Conservation (phyloP, 306 rosid species). For the Begonia masoniana region DNA sequence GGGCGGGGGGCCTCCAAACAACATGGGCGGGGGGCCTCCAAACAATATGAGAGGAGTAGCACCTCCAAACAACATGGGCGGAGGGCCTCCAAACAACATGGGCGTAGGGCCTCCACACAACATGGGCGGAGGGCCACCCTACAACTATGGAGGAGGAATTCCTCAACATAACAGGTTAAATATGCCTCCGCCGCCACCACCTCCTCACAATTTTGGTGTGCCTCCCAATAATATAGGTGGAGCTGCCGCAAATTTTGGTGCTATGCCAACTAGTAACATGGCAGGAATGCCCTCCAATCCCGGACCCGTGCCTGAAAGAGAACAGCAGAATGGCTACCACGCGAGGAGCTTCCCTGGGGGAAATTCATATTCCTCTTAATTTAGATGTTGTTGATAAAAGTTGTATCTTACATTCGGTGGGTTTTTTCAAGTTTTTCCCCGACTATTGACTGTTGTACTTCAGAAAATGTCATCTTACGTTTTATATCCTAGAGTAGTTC, state of each 20-base stretch:
- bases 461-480: too few species aligned
- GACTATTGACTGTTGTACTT: too few species aligned
- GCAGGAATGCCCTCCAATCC: conserved; percentile 6
- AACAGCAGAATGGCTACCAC: conserved; percentile 22
- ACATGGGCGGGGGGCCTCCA: background rate
- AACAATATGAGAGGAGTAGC: conserved; percentile 1
- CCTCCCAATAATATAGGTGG: conserved; percentile 16
- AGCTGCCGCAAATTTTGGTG: background rate
- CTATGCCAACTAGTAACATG: conserved; percentile 2
- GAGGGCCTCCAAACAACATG: conserved; percentile 5
- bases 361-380: background rate
- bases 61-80: conserved; percentile 14
- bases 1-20: too few species aligned
- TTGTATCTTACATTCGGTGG: too few species aligned
- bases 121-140: too few species aligned
- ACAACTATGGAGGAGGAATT: conserved; percentile 1
- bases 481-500: too few species aligned
- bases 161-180: conserved; percentile 7
- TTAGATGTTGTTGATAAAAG: background rate
- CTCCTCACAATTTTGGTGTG: conserved; percentile 12
- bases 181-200: conserved; percentile 7
- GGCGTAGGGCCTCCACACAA: too few species aligned
- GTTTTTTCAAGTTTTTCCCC: too few species aligned
- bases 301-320: conserved; percentile 21
- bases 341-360: conserved; percentile 14